These are phyloP conservation scores for Paracorniculantispora psalliotae DNA, from an alignment of 2,329 filamentous ascomycete species.

Conservation along the genomic window DNA sequence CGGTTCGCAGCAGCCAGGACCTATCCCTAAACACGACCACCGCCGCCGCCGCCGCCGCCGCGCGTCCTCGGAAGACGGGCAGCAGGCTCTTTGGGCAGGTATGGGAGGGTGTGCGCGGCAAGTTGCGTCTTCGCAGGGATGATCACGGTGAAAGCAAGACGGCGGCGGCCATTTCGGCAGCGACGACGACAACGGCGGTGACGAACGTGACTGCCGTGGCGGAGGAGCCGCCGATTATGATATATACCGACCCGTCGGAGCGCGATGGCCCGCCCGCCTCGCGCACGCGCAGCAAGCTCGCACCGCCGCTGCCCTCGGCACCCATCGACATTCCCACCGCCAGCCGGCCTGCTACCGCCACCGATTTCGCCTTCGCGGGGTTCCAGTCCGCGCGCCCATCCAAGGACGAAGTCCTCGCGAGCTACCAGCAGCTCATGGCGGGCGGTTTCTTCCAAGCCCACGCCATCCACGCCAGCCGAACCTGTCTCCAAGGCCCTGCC, in stretches of 20 bases:
- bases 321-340: constrained; percentile 1
- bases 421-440: constrained; percentile 52
- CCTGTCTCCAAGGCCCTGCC: constrained; percentile 26
- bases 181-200: constrained; percentile 10
- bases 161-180: not conserved
- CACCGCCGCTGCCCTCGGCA: constrained; percentile 9
- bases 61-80: constrained; percentile 5
- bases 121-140: constrained; percentile 26
- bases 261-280: constrained; percentile 1
- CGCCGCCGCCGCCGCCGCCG: not conserved
- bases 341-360: not conserved
- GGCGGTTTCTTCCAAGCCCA: constrained; percentile 55
- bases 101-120: constrained; percentile 34
- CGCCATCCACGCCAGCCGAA: constrained; percentile 53
- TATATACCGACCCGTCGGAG: not conserved
- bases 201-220: not conserved
- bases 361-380: not conserved
- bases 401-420: constrained; percentile 50
- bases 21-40: too few species aligned
- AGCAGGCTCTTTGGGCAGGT: constrained; percentile 30
- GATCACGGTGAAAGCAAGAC: constrained; percentile 17
- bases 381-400: constrained; percentile 25
- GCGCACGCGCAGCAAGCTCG: constrained; percentile 11
- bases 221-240: not conserved
- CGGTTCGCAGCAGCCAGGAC: too few species aligned